Base-by-base conservation (phyloP, 305 asterid species). In the Euphrasia arctica region DNA sequence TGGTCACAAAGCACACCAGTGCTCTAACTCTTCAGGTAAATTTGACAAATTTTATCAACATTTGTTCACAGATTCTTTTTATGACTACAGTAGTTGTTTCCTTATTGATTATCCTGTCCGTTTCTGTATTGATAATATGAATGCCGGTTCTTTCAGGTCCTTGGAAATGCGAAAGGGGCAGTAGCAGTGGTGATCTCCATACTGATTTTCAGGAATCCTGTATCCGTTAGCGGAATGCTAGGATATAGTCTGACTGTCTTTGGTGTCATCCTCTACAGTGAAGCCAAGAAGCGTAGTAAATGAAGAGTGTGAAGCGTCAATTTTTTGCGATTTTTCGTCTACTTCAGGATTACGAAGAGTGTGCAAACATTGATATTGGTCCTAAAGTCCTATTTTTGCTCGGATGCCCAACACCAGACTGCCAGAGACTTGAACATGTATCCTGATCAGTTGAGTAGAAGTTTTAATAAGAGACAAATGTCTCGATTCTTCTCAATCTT, bases 1-100 rank as follows among this genome's bases (percentile, higher is more conserved):
- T 86, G 86, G 95, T 89, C 80, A 89, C 96, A 15, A 82, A 84
- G 61, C 92, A 84, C 79, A 86, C 96, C 72, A 89, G 96, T 67
- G 90, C 96, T 60, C 78, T 89, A 64, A 89, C 96, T 22, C 95
- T 89, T 62, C 96, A 89, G 95, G 96, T 89, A 80, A 25, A 25
- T 25, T 25, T 25, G 27, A 25, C 27, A 25, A 25, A 25, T 25
- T 25, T 25, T 25, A 25, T 25, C 36, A 32, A 32, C 36, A 32
- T 3, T 32, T 32, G 36, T 32, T 32, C 36, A 32, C 36, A 3
- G 36, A 3, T 32, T 32, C 36, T 0, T 32, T 32, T 32, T 32
- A 0, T 32, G 36, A 18, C 22, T 18, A 18, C 22, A 32, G 36
- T 8, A 12, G 4, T 36, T 14, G 10, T 22, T 66, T 52, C 49